Percentiles rank a stretch among this genome's conserved stretches.
Evolutionary conservation across 768 basidiomycete genomes (phyloP).

Genomic region (Auricularia heimuer): DNA sequence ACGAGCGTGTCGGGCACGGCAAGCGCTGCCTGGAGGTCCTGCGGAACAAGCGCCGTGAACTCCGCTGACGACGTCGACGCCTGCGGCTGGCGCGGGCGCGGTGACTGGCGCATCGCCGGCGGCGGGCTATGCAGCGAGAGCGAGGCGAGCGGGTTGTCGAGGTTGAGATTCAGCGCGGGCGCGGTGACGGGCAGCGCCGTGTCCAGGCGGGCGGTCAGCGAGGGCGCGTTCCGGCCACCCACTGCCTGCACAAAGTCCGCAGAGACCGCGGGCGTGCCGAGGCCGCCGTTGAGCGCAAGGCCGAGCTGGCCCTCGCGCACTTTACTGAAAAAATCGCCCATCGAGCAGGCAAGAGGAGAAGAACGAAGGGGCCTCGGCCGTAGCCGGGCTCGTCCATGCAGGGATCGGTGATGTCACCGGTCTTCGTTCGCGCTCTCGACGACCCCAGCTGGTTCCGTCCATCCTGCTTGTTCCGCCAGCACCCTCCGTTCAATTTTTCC

Average conservation of each 20-base stretch:
- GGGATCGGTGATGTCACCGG: no score
- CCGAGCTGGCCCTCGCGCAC: neutral
- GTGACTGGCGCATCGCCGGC: neutral
- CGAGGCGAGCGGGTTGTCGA: neutral
- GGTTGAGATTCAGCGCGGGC: neutral
- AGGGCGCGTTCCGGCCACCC: neutral
- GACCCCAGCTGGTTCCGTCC: no score
- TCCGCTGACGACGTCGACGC: neutral
- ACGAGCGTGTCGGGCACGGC: conserved; percentile 34
- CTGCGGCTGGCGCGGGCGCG: neutral
- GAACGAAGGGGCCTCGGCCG: neutral
- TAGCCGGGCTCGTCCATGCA: no score
- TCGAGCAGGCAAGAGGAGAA: neutral
- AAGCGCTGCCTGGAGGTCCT: neutral
- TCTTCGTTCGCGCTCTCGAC: no score
- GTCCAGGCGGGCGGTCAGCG: neutral
- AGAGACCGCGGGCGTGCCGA: neutral
- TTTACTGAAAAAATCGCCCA: neutral
- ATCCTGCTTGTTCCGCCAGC: no score
- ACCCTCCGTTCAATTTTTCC: no score
- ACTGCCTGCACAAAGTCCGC: neutral
- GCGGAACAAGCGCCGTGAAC: neutral
- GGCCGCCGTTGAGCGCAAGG: neutral
- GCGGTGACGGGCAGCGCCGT: neutral
- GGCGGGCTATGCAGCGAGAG: neutral